These are phyloP conservation scores for Blastobotrys peoriensis DNA, from an alignment of 805 yeast species.

Conservation along the genomic window DNA sequence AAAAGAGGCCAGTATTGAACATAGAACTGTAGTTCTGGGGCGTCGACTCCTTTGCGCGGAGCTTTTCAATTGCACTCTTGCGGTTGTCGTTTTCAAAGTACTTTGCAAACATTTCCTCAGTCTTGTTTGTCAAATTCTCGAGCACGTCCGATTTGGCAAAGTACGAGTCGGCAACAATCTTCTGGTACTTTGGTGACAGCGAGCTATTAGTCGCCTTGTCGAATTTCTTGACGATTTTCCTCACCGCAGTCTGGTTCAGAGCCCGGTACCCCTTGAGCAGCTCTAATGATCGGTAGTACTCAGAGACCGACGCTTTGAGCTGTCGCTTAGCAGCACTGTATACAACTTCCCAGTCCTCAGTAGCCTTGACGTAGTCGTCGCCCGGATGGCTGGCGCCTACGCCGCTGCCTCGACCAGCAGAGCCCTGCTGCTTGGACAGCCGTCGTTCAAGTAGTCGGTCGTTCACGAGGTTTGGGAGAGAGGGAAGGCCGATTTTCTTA, in stretches of 20 bases:
- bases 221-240: conserved; percentile 84
- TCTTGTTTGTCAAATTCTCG: conserved; percentile 55
- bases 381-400: conserved; percentile 32
- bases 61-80: conserved; percentile 64
- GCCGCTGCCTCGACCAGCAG: background rate
- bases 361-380: conserved; percentile 41
- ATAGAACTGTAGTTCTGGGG: conserved; percentile 35
- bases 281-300: conserved; percentile 68
- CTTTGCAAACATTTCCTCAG: conserved; percentile 62
- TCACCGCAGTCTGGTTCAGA: conserved; percentile 79
- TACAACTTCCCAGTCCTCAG: conserved; percentile 37
- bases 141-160: conserved; percentile 58
- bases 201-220: conserved; percentile 62
- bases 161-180: conserved; percentile 49
- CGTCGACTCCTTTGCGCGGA: conserved; percentile 43
- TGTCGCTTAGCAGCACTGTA: conserved; percentile 61
- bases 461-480: conserved; percentile 14
- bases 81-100: conserved; percentile 67
- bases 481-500: conserved; percentile 18
- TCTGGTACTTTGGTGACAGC: conserved; percentile 46
- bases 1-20: conserved; percentile 57
- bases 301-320: conserved; percentile 61
- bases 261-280: conserved; percentile 63
- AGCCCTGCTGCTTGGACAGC: background rate
- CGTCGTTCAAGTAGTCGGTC: background rate